Conservation (phyloP, 2,329 filamentous ascomycete species). For the Colletotrichum melonis region DNA sequence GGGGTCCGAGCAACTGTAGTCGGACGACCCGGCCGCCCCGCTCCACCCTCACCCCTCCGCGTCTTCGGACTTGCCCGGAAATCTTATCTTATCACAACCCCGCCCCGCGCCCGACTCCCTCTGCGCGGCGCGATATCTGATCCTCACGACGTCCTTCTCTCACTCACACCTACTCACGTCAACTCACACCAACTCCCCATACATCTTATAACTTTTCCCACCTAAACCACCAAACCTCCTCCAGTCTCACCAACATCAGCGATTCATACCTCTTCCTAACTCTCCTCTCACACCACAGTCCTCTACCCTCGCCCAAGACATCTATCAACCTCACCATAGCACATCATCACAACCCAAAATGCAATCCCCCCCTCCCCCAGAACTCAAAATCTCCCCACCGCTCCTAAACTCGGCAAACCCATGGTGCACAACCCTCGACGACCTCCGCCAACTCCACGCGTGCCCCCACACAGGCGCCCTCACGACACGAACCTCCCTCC, state of each 20-base stretch:
- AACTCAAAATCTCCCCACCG: conserved; percentile 68
- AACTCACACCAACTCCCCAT: background rate
- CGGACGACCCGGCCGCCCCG: background rate
- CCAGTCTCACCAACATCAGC: background rate
- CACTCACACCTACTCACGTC: background rate
- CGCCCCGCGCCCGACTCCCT: background rate
- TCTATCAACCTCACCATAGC: background rate
- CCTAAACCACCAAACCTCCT: background rate
- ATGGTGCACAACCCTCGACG: conserved; percentile 75
- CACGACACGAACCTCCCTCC: conserved; percentile 77
- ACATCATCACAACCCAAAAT: background rate
- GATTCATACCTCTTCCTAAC: background rate
- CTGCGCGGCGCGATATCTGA: background rate
- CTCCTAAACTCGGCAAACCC: conserved; percentile 81
- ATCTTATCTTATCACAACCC: conserved; percentile 12
- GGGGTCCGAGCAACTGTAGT: background rate
- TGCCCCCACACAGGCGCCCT: conserved; percentile 76
- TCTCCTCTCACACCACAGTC: background rate
- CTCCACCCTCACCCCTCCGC: background rate
- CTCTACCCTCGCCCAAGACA: background rate
- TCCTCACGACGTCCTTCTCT: background rate
- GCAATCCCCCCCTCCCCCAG: conserved; percentile 32
- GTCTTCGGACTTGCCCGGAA: conserved; percentile 3
- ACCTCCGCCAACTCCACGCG: conserved; percentile 71
- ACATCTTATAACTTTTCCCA: background rate